Conservation (phyloP, 2,329 filamentous ascomycete genomes). For the Cladosporium austrohemisphaericum region DNA sequence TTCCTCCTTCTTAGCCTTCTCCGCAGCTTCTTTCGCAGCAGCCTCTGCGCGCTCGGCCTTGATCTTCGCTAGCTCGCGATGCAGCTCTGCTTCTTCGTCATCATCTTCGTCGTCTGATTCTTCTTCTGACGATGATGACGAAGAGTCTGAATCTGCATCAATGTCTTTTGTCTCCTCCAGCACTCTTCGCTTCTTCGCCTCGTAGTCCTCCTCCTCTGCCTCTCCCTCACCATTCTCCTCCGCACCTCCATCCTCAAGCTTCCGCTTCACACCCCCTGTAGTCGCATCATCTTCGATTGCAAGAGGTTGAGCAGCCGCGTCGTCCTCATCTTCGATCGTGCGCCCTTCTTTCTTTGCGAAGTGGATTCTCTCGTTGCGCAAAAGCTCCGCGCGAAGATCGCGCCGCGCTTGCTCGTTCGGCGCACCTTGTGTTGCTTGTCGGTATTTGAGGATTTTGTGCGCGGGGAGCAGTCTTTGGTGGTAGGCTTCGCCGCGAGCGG, state of each 20-base stretch:
- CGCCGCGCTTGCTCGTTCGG: constrained; percentile 66
- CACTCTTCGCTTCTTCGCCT: constrained; percentile 79
- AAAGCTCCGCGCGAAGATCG: constrained; percentile 84
- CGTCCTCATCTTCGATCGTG: constrained; percentile 37
- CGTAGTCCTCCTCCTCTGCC: constrained; percentile 56
- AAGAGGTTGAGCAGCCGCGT: constrained; percentile 31
- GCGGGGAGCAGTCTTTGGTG: constrained; percentile 94
- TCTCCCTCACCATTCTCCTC: constrained; percentile 41
- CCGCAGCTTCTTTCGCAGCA: constrained; percentile 76
- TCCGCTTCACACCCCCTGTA: constrained; percentile 24
- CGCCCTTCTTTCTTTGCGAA: constrained; percentile 78
- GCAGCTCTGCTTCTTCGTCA: constrained; percentile 79
- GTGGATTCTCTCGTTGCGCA: constrained; percentile 82
- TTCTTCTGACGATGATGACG: constrained; percentile 22
- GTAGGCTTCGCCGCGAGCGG: constrained; percentile 86
- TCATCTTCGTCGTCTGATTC: constrained; percentile 73
- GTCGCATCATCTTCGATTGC: constrained; percentile 49
- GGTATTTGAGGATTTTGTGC: constrained; percentile 86
- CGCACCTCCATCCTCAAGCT: constrained; percentile 48
- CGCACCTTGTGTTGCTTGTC: constrained; percentile 85
- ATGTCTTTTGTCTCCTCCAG: constrained; percentile 83
- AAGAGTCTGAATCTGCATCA: constrained; percentile 70
- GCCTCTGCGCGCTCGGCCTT: constrained; percentile 79
- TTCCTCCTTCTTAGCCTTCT: constrained; percentile 74
- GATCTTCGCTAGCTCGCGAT: constrained; percentile 92